Conservation (phyloP, 1,139 yeast genomes). For the Debaryomyces sp. region DNA sequence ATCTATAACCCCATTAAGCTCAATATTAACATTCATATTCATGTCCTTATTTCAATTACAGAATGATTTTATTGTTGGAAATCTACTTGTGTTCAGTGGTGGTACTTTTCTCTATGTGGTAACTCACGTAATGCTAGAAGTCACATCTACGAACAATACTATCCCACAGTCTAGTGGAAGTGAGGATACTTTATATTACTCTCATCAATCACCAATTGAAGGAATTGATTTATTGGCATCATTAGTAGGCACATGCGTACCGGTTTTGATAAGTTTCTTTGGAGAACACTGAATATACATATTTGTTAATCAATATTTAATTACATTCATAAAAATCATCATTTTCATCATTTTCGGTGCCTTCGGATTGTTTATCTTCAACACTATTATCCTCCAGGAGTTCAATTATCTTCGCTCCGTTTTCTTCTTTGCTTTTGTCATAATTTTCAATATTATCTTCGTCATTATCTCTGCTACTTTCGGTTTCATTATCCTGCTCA, state of each 20-base stretch:
- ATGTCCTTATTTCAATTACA: slow-evolving; percentile 31
- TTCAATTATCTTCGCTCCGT: slow-evolving; percentile 3
- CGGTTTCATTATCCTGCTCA: background rate
- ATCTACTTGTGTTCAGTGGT: slow-evolving; percentile 60
- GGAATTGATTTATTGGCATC: slow-evolving; percentile 13
- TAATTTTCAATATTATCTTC: slow-evolving; percentile 2
- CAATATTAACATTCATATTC: slow-evolving; percentile 48
- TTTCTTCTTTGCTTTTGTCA: background rate
- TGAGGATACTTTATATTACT: slow-evolving; percentile 8
- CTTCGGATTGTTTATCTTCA: background rate
- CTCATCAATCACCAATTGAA: slow-evolving; percentile 9
- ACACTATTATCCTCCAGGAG: background rate
- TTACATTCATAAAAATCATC: slow-evolving; percentile 13
- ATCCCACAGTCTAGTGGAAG: slow-evolving; percentile 14
- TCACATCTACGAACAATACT: slow-evolving; percentile 4
- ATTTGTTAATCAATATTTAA: background rate
- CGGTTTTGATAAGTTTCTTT: slow-evolving; percentile 18
- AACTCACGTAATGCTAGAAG: slow-evolving; percentile 57
- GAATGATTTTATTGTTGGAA: slow-evolving; percentile 50
- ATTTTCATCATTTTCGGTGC: slow-evolving; percentile 2
- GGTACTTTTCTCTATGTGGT: slow-evolving; percentile 78
- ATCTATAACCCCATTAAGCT: slow-evolving; percentile 54
- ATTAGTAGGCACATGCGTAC: slow-evolving; percentile 18
- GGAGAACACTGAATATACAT: slow-evolving; percentile 12
- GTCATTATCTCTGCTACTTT: background rate